Evolutionary conservation across 1,284 basidiomycete genomes (phyloP).

Genomic region (Ceratorhiza oryzae-sativae): DNA sequence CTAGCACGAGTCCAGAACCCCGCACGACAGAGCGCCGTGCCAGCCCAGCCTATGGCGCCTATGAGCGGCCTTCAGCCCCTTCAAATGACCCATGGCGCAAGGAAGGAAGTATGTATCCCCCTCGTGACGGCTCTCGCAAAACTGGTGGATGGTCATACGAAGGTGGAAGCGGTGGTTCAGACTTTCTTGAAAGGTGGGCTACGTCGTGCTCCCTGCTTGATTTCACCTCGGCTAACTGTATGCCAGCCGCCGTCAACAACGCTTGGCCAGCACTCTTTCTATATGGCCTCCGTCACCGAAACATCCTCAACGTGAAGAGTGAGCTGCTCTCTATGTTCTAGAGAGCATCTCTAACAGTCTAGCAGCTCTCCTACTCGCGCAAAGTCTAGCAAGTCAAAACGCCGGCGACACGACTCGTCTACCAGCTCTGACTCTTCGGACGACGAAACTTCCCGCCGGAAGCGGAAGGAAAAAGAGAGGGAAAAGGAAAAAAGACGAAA

Average conservation of each 20-base stretch:
- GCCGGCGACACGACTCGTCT: constrained; percentile 65
- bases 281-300: constrained; percentile 90
- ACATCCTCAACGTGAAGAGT: constrained; percentile 65
- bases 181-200: constrained; percentile 48
- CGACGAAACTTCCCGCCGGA: constrained; percentile 59
- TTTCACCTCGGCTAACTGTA: constrained; percentile 14
- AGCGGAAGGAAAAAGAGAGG: constrained; percentile 53
- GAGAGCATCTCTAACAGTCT: background rate
- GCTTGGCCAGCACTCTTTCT: constrained; percentile 67
- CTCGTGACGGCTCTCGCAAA: constrained; percentile 35
- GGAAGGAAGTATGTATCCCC: constrained; percentile 44
- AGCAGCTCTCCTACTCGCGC: constrained; percentile 62
- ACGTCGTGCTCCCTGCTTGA: constrained; percentile 26
- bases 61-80: constrained; percentile 32
- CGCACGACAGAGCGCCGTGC: constrained; percentile 40
- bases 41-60: constrained; percentile 43
- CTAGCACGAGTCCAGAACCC: constrained; percentile 14
- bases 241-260: constrained; percentile 75
- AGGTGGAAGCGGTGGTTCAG: constrained; percentile 43
- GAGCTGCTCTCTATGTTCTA: constrained; percentile 49
- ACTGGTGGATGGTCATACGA: constrained; percentile 35
- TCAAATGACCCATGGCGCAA: constrained; percentile 42
- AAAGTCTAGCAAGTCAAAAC: constrained; percentile 63
- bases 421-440: constrained; percentile 62
- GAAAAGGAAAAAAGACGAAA: constrained; percentile 67